Percentiles rank a stretch among this genome's conserved stretches.
phyloP scores from a whole-genome alignment of 306 rosid genomes.

The Cicer pinnatifidum region DNA sequence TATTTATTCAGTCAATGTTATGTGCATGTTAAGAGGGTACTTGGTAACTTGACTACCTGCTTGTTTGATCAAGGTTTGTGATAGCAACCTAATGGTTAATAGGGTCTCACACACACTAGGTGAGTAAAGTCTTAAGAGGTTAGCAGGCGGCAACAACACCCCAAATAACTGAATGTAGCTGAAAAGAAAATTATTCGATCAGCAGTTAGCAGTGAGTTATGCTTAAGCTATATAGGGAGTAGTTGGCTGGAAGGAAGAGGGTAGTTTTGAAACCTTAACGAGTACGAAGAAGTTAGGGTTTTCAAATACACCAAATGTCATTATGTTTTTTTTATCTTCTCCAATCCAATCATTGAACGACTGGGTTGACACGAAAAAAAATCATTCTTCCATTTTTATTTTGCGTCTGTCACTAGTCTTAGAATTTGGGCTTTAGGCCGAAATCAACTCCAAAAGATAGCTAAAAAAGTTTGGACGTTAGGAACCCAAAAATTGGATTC shows the following conservation, averaged over 20 bases:
- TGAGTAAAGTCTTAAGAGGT: background rate
- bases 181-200: background rate
- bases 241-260: slow-evolving; percentile 1
- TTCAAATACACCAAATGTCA: background rate
- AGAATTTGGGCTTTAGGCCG: slow-evolving; percentile 17
- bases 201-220: slow-evolving; percentile 4
- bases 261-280: background rate
- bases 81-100: background rate
- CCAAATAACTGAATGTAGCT: background rate
- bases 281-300: background rate
- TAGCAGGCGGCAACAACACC: background rate
- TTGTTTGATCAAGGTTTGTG: slow-evolving; percentile 14
- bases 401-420: background rate
- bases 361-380: background rate
- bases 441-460: background rate
- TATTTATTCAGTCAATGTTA: background rate
- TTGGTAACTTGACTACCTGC: background rate
- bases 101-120: background rate
- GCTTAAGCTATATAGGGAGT: background rate
- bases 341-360: background rate
- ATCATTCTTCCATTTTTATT: background rate
- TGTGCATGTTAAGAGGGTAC: background rate
- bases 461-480: background rate
- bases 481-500: background rate
- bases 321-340: background rate